phyloP scores from a whole-genome alignment of 1,284 basidiomycete species.

The Earliella scabrosa region DNA sequence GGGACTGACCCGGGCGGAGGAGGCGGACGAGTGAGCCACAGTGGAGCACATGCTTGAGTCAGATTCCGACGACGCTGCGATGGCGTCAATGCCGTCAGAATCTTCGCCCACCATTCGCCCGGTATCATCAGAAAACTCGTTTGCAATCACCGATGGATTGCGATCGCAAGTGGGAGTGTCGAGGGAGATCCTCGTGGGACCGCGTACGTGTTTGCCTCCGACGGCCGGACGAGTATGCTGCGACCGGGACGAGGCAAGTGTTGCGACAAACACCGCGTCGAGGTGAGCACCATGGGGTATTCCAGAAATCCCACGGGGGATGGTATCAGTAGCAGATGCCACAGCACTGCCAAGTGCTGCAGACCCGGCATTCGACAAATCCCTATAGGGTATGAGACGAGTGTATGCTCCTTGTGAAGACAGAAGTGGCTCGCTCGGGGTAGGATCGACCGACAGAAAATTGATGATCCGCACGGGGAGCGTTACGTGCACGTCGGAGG shows the following conservation, averaged over 20 bases:
- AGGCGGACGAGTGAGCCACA: neutral
- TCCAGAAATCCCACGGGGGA: no score
- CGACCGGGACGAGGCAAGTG: no score
- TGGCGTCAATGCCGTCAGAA: neutral
- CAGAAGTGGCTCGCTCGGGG: slow-evolving; percentile 46
- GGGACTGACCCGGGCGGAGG: no score
- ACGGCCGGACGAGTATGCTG: neutral
- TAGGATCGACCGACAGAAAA: slow-evolving; percentile 82
- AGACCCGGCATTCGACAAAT: neutral
- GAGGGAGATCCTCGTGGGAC: neutral
- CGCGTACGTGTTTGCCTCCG: neutral
- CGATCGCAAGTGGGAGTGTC: neutral
- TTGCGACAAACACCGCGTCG: no score
- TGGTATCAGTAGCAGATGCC: neutral
- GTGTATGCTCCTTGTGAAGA: slow-evolving; percentile 27
- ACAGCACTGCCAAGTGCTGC: neutral
- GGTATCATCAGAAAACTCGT: neutral
- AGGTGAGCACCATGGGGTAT: no score
- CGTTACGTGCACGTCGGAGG: slow-evolving; percentile 67
- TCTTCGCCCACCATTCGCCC: neutral
- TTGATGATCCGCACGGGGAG: slow-evolving; percentile 79
- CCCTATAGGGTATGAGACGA: slow-evolving; percentile 17
- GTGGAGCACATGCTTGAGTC: slow-evolving; percentile 32
- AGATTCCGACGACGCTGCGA: slow-evolving; percentile 11
- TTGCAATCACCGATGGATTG: no score